Percentiles rank a stretch among this genome's conserved stretches.
phyloP scores from a whole-genome alignment of 768 basidiomycete genomes.

The Tylopilus sp. region DNA sequence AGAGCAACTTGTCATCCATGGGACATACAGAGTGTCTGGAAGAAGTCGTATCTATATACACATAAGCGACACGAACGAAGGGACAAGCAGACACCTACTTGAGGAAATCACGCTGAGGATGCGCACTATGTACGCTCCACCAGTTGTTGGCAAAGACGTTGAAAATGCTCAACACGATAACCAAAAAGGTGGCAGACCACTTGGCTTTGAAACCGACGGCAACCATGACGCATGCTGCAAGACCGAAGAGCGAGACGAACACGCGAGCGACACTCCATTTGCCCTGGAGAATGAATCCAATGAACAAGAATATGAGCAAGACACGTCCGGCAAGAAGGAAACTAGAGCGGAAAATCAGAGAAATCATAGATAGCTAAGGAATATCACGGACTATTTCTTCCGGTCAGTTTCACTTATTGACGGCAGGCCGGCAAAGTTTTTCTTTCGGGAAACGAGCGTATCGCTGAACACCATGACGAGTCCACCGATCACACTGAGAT shows the following conservation, averaged over 20 bases:
- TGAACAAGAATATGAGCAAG: conserved; percentile 97
- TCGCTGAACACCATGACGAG: conserved; percentile 99
- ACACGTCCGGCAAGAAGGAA: conserved; percentile 97
- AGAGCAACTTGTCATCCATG: background rate
- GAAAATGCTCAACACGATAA: conserved; percentile 87
- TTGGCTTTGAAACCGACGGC: conserved; percentile 99
- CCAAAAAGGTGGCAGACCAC: conserved; percentile 96
- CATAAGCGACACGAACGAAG: conserved; percentile 19
- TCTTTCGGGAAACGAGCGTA: conserved; percentile 83
- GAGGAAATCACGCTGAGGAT: conserved; percentile 96
- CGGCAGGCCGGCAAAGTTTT: conserved; percentile 88
- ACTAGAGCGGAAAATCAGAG: conserved; percentile 40
- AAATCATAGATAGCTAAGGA: background rate
- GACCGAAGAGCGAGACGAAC: conserved; percentile 84
- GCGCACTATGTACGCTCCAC: conserved; percentile 90
- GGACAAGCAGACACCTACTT: conserved; percentile 56
- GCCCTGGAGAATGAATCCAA: conserved; percentile 95
- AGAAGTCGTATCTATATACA: conserved; percentile 86
- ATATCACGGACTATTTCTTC: conserved; percentile 85
- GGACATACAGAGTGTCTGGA: conserved; percentile 84
- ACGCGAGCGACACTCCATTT: conserved; percentile 85
- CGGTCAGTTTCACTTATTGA: conserved; percentile 90
- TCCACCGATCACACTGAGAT: conserved; percentile 95
- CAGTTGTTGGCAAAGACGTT: conserved; percentile 99
- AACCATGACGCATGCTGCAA: conserved; percentile 93